Evolutionary conservation across 106 monocot species (phyloP), one percentile per base, ranked within the genome.

Genomic region (Chionographis japonica): DNA sequence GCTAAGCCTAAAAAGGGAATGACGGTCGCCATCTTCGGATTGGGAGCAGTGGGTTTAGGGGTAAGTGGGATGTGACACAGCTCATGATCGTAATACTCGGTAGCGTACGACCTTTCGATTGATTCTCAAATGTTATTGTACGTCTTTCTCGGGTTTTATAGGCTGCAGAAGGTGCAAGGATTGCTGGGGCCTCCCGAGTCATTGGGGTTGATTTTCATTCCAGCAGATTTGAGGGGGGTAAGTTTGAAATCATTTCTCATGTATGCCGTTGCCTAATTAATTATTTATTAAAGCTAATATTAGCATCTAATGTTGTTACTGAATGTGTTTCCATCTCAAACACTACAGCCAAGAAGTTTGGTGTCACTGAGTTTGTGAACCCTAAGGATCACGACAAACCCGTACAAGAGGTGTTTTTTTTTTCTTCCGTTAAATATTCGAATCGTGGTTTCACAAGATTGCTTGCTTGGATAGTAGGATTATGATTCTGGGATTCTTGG

Each of bases 41-140:
- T 85, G 36, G 85, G 85, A 67, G 85, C 80, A 56, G 85, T 85
- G 2, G 85, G 85, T 40, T 66, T 85, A n/a, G 76, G 80, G 4
- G 85, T 86, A 53, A 62, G 66, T 63, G 37, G 38, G 6, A 27
- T 27, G 27, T 27, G 52, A 27, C 4, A 37, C 4, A 6, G 35
- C 2, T 60, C 18, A 3, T 4, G 6, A 50, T 8, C 18, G 3
- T 20, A 10, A 46, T 46, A 46, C 46, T 2, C 46, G 5, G 8
- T 46, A 46, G 46, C 46, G 46, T 46, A n/a, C n/a, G 8, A 46
- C 12, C 14, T 20, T 16, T 4, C 12, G 43, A 8, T 54, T 18
- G 14, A 49, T 4, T 50, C 19, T 42, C 46, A 46, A 46, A 46
- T 46, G 46, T 46, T 46, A 10, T 2, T 46, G 19, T 37, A n/a